phyloP scores from a whole-genome alignment of 2,329 filamentous ascomycete species.

The Cytospora piceicola region DNA sequence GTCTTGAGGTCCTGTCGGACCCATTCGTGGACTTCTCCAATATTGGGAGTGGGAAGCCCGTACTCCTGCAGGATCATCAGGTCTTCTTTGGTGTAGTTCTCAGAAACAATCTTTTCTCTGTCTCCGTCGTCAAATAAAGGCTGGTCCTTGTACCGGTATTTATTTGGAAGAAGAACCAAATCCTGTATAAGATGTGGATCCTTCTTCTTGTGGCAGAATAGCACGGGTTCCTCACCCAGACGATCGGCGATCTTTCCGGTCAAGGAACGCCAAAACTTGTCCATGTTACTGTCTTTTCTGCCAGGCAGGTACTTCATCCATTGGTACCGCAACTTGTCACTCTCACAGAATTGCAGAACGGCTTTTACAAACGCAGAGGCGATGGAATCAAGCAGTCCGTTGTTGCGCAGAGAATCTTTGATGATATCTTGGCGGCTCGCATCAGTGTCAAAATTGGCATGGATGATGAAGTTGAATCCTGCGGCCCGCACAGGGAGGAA shows the following conservation, averaged over 20 bases:
- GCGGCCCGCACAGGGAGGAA: conserved; percentile 50
- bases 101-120: conserved; percentile 28
- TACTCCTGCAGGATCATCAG: conserved; percentile 17
- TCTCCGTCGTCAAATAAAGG: conserved; percentile 35
- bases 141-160: conserved; percentile 30
- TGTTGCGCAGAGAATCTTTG: conserved; percentile 45
- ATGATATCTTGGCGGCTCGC: conserved; percentile 49
- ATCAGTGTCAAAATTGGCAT: conserved; percentile 53
- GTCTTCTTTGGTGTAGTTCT: conserved; percentile 11
- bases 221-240: conserved; percentile 28
- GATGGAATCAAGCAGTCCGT: conserved; percentile 41
- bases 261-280: conserved; percentile 37
- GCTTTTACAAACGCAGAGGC: conserved; percentile 45
- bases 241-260: conserved; percentile 34
- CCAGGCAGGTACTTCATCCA: conserved; percentile 53
- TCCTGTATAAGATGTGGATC: conserved; percentile 19
- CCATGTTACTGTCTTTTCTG: conserved; percentile 32
- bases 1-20: conserved; percentile 23
- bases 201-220: conserved; percentile 24
- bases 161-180: background rate
- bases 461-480: conserved; percentile 55
- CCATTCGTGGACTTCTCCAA: conserved; percentile 2
- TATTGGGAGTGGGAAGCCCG: conserved; percentile 9
- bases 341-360: conserved; percentile 44
- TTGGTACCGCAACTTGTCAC: conserved; percentile 43